Evolutionary conservation across 2,329 filamentous ascomycete species (phyloP), one percentile per base, ranked within the genome.

Genomic region (Epichloe scottii): DNA sequence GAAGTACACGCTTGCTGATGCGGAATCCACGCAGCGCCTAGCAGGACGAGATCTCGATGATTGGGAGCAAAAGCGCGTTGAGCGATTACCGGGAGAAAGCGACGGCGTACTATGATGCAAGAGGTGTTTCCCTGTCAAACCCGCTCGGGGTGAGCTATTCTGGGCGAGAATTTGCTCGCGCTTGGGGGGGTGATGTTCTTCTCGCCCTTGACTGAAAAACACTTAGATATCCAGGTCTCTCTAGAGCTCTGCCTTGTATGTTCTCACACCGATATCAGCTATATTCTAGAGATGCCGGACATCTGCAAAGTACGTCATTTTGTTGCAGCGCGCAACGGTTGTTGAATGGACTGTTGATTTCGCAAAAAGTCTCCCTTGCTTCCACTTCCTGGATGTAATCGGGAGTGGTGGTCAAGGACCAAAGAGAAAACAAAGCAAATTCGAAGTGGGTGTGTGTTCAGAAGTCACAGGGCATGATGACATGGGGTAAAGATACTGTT

Each of bases 21-120:
- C 21, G 21, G n/a, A 19, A 42, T 10, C 14, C 14, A 5, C 17
- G 54, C 53, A 67, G 64, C 61, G 62, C 50, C 57, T 64, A 42
- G 58, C 73, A 87, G 87, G 87, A 34, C 95, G 94, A 67, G 93
- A 97, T 64, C 71, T 97, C 54, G 91, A 98, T 62, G 79, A 89
- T 63, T 98, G 93, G 93, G 91, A 97, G 66, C 93, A 97, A 70
- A 94, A 93, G 70, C 82, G 94, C 49, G 89, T 97, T 11, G 82
- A 95, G 71, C 77, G 93, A 64, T 76, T 96, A 54, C 83, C 87
- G 19, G 93, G 93, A 58, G 94, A 98, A 68, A 85, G 81, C 54
- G 91, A 98, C 66, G 91, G 91, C 35, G 78, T 87, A 48, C 66
- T 95, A 58, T 85, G 54, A 54, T 53, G 33, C 12, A 35, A 21